Evolutionary conservation across 495 filamentous ascomycete genomes (phyloP), one percentile per base, ranked within the genome.

Genomic region (Tetracladium marchalianum): DNA sequence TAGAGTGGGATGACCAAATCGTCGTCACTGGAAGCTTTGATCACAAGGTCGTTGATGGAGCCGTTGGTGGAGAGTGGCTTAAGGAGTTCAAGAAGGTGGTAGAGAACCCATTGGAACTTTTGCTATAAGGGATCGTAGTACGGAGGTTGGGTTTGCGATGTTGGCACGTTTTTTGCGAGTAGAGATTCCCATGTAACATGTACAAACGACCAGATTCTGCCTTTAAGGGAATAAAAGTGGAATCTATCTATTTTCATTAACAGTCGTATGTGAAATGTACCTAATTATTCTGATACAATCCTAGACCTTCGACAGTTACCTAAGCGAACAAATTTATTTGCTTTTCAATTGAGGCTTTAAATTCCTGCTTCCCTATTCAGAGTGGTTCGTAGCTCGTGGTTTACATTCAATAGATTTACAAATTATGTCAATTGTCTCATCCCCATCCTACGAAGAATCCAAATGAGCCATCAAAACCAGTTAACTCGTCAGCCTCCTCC

Each of bases 1-100:
- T 95, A 39, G 87, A 87, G 68, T 99, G 87, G 87, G 93, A 96
- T 54, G 90, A 97, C 55, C 89, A 97, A 78, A 95, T 97, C 49
- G 74, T 87, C 34, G 81, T 96, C 24, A 96, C 89, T 8, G 90
- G 69, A 47, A 90, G 84, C 76, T 99, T 99, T 64, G 93, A 99
- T 70, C 93, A 99, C 77, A 90, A 90, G 73, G 89, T 95, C 35
- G 66, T 78, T 5, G 75, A 78, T 50, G 92, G 92, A 45, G 93
- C 92, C 35, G 90, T 97, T 39, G 93, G 92, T 62, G 93, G 82
- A 24, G 93, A 99, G 67, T 99, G 90, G 82, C 87, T 99, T 68
- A 76, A 77, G 64, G 93, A 93, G 75, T 72, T 99, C 66, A 97
- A 97, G 83, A 90, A 88, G 78, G 82, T 90, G 43, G 73, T 97